Evolutionary conservation across 2,329 filamentous ascomycete genomes (phyloP), one percentile per base, ranked within the genome.

Genomic region (Calonectria pseudoreteaudii): DNA sequence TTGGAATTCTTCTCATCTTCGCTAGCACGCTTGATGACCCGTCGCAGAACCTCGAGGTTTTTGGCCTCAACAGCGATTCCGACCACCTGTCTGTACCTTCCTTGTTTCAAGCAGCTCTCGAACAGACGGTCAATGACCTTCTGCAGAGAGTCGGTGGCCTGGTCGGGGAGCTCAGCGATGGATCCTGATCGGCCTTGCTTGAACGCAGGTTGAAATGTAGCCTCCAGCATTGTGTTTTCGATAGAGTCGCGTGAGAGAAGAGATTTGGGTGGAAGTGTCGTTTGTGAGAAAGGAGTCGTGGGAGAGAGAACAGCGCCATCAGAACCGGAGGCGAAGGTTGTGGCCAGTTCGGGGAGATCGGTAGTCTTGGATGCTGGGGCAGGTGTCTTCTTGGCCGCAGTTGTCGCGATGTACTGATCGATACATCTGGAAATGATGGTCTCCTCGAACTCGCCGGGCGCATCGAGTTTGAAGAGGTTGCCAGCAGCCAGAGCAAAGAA

Each of bases 391-490:
- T 88, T 87, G 74, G 88, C 86, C 53, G 89, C 87, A 66, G 88
- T 90, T 53, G 96, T 90, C 73, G 95, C 93, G 82, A 99, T 98
- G 87, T 98, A 99, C 78, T 97, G 97, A 86, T 99, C 97, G 82
- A 99, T 92, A 83, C 97, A 99, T 90, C 97, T 98, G 74, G 96
- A 96, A 85, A 98, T 96, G 87, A 99, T 98, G 71, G 97, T 99
- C 88, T 99, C 96, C 86, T 99, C 97, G 82, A 98, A 99, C 88
- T 99, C 97, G 85, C 95, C 94, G 67, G 94, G 93, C 69, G 93
- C 91, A 82, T 98, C 94, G 78, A 98, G 91, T 87, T 97, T 95
- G 89, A 99, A 98, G 65, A 98, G 92, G 83, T 98, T 95, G 74
- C 97, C 97, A 30, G 97, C 96, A 73, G 95, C 96, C 58, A 99